These are phyloP conservation scores for Cichorium intybus DNA, from an alignment of 140 eudicot genomes.

Conservation along the genomic window DNA sequence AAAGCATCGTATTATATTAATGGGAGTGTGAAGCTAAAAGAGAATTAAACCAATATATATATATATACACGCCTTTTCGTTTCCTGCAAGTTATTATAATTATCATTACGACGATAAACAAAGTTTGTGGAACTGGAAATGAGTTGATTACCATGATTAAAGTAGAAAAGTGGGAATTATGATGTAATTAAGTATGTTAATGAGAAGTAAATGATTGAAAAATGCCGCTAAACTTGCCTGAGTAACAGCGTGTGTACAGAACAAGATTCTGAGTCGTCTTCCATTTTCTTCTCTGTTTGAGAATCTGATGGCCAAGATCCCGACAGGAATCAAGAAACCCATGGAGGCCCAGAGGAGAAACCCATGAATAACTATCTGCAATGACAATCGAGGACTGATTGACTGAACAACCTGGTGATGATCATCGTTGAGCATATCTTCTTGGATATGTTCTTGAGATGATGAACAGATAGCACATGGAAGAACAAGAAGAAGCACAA, in stretches of 20 bases:
- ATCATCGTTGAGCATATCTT: constrained; percentile 23
- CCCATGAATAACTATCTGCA: constrained; percentile 52
- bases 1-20: background rate
- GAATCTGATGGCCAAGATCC: constrained; percentile 66
- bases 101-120: constrained; percentile 21
- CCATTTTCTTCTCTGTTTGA: constrained; percentile 45
- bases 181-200: constrained; percentile 9
- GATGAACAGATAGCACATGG: constrained; percentile 12
- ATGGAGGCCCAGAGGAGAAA: constrained; percentile 83
- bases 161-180: constrained; percentile 25
- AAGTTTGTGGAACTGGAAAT: background rate
- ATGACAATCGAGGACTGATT: background rate
- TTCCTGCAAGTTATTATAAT: constrained; percentile 24
- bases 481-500: constrained; percentile 28
- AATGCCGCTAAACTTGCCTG: constrained; percentile 50
- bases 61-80: constrained; percentile 12
- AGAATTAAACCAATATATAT: background rate
- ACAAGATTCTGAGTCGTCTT: constrained; percentile 49
- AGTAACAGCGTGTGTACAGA: constrained; percentile 56
- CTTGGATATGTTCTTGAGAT: constrained; percentile 10
- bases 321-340: constrained; percentile 86
- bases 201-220: background rate
- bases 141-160: constrained; percentile 26
- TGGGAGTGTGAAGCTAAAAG: constrained; percentile 7
- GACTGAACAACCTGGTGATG: constrained; percentile 10